Evolutionary conservation across 73 alveolate genomes (phyloP).

Genomic region (Paraurostyla sp.): DNA sequence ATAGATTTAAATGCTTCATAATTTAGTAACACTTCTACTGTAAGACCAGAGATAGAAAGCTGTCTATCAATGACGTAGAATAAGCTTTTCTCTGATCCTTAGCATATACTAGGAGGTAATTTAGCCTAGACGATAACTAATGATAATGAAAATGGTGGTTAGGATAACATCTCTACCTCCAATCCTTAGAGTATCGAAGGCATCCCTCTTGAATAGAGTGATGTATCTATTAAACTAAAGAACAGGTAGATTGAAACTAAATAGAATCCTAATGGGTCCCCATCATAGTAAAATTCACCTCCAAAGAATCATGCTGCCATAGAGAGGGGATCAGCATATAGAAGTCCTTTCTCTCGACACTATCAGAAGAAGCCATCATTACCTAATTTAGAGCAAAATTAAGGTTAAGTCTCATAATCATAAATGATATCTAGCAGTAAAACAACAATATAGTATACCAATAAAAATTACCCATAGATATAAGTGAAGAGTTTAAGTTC

Average conservation of each 20-base stretch:
- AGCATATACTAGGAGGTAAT: not conserved
- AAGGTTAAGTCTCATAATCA: too few species aligned
- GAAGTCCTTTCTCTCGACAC: not conserved
- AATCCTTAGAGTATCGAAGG: not conserved
- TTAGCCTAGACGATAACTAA: not conserved
- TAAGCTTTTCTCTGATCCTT: too few species aligned
- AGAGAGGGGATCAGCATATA: not conserved
- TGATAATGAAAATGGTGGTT: not conserved
- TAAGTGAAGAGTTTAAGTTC: too few species aligned
- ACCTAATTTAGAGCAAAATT: too few species aligned
- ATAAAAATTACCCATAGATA: too few species aligned
- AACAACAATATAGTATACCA: too few species aligned
- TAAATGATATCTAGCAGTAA: too few species aligned
- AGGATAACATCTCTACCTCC: not conserved
- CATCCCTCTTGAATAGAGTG: slow-evolving; percentile 6
- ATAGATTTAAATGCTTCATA: not conserved
- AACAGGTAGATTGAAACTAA: not conserved
- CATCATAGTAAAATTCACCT: not conserved
- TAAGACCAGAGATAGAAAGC: not conserved
- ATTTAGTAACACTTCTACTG: not conserved
- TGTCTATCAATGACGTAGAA: not conserved
- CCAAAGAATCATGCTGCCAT: not conserved
- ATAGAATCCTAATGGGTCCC: not conserved
- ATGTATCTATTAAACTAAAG: not conserved
- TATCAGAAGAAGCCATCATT: slow-evolving; percentile 12